These are phyloP conservation scores for Sporisorium scitamineum DNA, from an alignment of 1,284 basidiomycete species.

Conservation along the genomic window DNA sequence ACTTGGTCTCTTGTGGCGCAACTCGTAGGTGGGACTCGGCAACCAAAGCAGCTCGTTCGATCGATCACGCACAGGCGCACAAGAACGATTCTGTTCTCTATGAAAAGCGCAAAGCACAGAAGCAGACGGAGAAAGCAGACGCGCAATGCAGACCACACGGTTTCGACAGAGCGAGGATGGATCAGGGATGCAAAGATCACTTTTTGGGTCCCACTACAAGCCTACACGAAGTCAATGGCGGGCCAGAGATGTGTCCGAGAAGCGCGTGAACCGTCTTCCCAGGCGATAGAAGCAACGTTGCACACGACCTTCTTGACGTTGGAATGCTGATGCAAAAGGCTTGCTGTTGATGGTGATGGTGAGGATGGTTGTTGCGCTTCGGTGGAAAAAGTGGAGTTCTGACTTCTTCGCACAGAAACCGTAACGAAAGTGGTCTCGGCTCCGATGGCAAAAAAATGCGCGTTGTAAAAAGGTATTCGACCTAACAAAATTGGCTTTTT, in stretches of 20 bases:
- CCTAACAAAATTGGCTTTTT: not conserved
- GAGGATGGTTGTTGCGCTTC: not conserved
- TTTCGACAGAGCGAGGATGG: not conserved
- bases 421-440: not conserved
- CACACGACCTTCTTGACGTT: not conserved
- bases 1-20: not conserved
- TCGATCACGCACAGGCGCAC: constrained; percentile 12
- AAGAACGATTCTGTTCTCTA: constrained; percentile 2
- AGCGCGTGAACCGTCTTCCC: too few relatives aligned
- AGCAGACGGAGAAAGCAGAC: constrained; percentile 10
- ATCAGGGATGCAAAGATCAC: constrained; percentile 15
- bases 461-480: not conserved
- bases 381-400: not conserved
- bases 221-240: constrained; percentile 7
- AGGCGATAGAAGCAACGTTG: not conserved
- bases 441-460: not conserved
- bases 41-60: not conserved
- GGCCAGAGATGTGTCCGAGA: not conserved
- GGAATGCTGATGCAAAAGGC: not conserved
- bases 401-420: not conserved
- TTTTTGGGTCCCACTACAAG: not conserved
- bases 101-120: constrained; percentile 1
- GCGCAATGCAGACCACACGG: constrained; percentile 24
- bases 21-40: not conserved
- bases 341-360: constrained; percentile 5